Evolutionary conservation across 116 monocot genomes (phyloP), one percentile per base, ranked within the genome.

Genomic region (Iris pallida): DNA sequence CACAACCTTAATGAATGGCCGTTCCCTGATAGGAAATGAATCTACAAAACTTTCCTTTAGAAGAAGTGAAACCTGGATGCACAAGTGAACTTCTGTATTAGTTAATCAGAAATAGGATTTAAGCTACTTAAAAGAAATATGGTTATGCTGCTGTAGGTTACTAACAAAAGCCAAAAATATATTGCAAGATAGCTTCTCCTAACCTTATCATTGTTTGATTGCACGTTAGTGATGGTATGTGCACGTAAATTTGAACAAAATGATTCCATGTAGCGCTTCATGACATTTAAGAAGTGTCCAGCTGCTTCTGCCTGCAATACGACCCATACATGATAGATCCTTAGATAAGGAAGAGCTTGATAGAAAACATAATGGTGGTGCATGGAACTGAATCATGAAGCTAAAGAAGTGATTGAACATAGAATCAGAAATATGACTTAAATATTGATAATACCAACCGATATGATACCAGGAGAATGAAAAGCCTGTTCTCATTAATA

Each of bases 131-230:
- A 30, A 30, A 30, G 30, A 30, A 30, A 30, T 30, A 30, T 3
- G 0, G 30, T 30, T 30, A 30, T 30, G 30, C 30, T 30, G 3
- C 30, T 30, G 30, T 30, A 30, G 30, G 30, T 30, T 30, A 3
- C 30, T 30, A 30, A 30, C 30, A 30, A 30, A 30, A 30, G 30
- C 3, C 30, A 30, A 0, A 3, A 30, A 30, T 30, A 51, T 51
- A 51, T 1, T 4, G 13, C 11, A 51, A 9, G 49, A 9, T 51
- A 61, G 13, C 6, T 61, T 45, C 49, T 64, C 48, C 69, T 69
- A 70, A 95, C 95, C 89, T 86, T 91, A 63, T 95, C 95, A 71
- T 85, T 85, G 63, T 86, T 86, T 66, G 91, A 86, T 67, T 86
- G 91, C 51, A 95, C 84, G 69, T 81, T 85, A 6, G 91, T 95